Percentiles rank a stretch among this genome's conserved stretches.
Conservation (phyloP, 306 rosid species). For the Medicago arabica region DNA sequence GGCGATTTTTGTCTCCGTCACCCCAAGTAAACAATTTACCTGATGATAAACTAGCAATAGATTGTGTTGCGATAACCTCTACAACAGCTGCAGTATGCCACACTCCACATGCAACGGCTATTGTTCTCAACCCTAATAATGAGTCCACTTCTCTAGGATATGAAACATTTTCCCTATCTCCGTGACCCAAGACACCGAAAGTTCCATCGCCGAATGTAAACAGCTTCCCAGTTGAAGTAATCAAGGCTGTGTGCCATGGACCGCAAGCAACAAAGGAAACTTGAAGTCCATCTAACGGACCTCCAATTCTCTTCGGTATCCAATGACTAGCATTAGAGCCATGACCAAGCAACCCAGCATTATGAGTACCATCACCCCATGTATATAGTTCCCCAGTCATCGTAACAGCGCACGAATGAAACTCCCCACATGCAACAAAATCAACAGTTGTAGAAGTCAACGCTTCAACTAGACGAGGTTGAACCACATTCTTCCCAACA, state of each 20-base stretch:
- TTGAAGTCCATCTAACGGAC: slow-evolving; percentile 93
- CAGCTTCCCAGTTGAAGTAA: slow-evolving; percentile 83
- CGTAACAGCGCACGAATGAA: slow-evolving; percentile 96
- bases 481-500: slow-evolving; percentile 82
- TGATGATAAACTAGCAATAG: slow-evolving; percentile 75
- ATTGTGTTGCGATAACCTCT: slow-evolving; percentile 91
- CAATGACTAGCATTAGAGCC: slow-evolving; percentile 91
- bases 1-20: slow-evolving; percentile 97
- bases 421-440: slow-evolving; percentile 97
- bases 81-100: slow-evolving; percentile 99
- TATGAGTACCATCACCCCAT: slow-evolving; percentile 98
- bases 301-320: slow-evolving; percentile 90
- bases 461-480: slow-evolving; percentile 86
- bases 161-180: slow-evolving; percentile 75
- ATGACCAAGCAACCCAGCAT: slow-evolving; percentile 98
- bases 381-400: slow-evolving; percentile 90
- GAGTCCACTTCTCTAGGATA: slow-evolving; percentile 92
- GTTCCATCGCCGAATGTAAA: slow-evolving; percentile 99
- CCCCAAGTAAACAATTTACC: slow-evolving; percentile 98
- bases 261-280: slow-evolving; percentile 96
- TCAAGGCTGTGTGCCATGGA: slow-evolving; percentile 97
- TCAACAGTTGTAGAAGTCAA: slow-evolving; percentile 71
- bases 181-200: slow-evolving; percentile 96
- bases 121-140: slow-evolving; percentile 81
- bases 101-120: slow-evolving; percentile 97